phyloP scores from a whole-genome alignment of 2,329 filamentous ascomycete species.

The Eurotiales sp. region DNA sequence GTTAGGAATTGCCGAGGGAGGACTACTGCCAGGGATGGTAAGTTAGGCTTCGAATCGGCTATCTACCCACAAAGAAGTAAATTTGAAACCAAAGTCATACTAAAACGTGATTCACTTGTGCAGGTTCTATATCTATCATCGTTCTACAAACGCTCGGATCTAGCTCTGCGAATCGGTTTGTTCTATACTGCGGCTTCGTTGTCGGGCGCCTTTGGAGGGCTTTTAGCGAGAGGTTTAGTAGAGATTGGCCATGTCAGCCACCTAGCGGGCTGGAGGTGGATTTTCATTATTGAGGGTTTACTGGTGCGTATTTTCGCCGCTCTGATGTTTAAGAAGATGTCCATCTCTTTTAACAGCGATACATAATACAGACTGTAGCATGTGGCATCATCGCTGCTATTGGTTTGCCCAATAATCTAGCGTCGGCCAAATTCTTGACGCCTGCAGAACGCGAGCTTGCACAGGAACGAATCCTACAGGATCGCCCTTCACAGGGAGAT shows the following conservation, averaged over 20 bases:
- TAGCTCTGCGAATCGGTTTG: slow-evolving; percentile 61
- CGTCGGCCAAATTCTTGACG: slow-evolving; percentile 53
- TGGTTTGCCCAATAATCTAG: slow-evolving; percentile 54
- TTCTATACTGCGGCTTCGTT: slow-evolving; percentile 66
- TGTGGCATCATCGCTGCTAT: slow-evolving; percentile 52
- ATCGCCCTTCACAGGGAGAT: slow-evolving; percentile 26
- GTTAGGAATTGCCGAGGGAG: slow-evolving; percentile 62
- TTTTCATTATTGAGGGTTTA: slow-evolving; percentile 58
- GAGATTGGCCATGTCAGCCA: slow-evolving; percentile 56
- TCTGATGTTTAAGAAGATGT: background rate
- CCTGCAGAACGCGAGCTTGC: slow-evolving; percentile 51
- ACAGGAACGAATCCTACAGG: slow-evolving; percentile 41
- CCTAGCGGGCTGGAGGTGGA: slow-evolving; percentile 59
- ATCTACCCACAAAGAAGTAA: no score
- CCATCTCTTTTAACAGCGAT: slow-evolving; percentile 4
- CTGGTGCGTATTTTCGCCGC: slow-evolving; percentile 23
- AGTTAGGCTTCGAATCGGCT: slow-evolving; percentile 16
- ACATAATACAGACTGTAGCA: slow-evolving; percentile 46
- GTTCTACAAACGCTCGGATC: slow-evolving; percentile 58
- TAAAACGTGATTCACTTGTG: no score
- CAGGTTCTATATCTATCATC: slow-evolving; percentile 62
- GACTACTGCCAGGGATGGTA: slow-evolving; percentile 63
- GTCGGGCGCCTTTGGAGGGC: slow-evolving; percentile 61
- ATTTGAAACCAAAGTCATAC: no score
- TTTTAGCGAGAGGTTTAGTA: slow-evolving; percentile 59